Evolutionary conservation across 177 flowering plant species (phyloP).

Genomic region (Telopea speciosissima): DNA sequence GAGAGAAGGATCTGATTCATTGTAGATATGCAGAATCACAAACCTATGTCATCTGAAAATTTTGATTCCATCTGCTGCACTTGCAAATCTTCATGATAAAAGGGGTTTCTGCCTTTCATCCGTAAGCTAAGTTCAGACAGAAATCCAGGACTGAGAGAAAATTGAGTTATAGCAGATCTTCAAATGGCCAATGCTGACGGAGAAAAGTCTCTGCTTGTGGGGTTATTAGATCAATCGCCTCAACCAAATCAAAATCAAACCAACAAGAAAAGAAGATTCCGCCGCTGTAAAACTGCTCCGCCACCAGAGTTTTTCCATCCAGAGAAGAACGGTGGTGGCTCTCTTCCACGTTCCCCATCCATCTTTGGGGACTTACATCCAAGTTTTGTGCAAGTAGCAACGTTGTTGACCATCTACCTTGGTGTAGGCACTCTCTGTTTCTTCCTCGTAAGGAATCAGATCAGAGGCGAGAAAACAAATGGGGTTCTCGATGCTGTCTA

Average conservation of each 20-base stretch:
- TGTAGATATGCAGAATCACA: no score
- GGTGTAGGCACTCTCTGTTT: slow-evolving; percentile 58
- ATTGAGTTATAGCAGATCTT: background rate
- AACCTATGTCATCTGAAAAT: no score
- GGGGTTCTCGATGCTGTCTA: slow-evolving; percentile 73
- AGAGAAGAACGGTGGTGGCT: slow-evolving; percentile 11
- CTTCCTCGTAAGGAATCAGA: slow-evolving; percentile 45
- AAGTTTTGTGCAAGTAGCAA: slow-evolving; percentile 33
- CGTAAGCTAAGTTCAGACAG: no score
- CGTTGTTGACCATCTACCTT: slow-evolving; percentile 47
- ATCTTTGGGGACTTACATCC: slow-evolving; percentile 39
- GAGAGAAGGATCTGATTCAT: no score
- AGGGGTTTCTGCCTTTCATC: no score
- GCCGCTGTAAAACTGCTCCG: slow-evolving; percentile 65
- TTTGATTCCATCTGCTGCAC: no score
- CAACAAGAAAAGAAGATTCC: slow-evolving; percentile 32
- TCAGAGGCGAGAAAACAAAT: slow-evolving; percentile 60
- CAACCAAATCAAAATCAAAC: slow-evolving; percentile 9
- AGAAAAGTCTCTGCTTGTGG: slow-evolving; percentile 28
- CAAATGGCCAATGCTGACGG: slow-evolving; percentile 21
- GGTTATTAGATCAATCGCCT: slow-evolving; percentile 16
- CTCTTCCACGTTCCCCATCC: slow-evolving; percentile 20
- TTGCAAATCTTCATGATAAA: no score
- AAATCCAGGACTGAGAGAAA: background rate
- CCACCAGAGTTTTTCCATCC: slow-evolving; percentile 22